Evolutionary conservation across 1,284 basidiomycete genomes (phyloP).

Genomic region (Trichosporon inkin): DNA sequence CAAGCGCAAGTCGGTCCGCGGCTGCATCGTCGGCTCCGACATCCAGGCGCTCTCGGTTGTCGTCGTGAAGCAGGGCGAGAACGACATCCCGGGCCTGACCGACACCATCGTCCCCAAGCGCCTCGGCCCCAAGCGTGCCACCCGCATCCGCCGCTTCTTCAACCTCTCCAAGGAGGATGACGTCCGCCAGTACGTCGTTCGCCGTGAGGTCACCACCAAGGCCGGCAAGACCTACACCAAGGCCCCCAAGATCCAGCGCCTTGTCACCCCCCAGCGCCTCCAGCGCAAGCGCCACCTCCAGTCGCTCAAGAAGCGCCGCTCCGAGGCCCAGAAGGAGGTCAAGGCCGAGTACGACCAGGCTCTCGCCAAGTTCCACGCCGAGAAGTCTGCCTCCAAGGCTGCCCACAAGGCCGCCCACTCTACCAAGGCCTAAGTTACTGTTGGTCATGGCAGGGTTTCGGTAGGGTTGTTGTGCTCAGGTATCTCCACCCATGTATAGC

Average conservation of each 20-base stretch:
- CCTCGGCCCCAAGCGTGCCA: constrained; percentile 74
- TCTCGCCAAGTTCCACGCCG: constrained; percentile 82
- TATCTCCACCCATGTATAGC: constrained; percentile 9
- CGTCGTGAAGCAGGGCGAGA: constrained; percentile 95
- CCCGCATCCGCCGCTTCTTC: constrained; percentile 96
- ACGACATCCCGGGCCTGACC: constrained; percentile 87
- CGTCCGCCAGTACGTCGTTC: constrained; percentile 92
- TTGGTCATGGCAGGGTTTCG: constrained; percentile 7
- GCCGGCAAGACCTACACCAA: constrained; percentile 98
- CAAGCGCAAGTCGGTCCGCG: constrained; percentile 97
- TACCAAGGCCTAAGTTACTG: constrained; percentile 4
- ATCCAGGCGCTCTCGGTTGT: constrained; percentile 92
- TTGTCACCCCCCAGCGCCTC: constrained; percentile 90
- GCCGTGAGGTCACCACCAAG: constrained; percentile 85
- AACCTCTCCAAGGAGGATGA: constrained; percentile 98
- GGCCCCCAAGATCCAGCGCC: constrained; percentile 69
- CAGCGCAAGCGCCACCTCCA: constrained; percentile 93
- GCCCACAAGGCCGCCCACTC: constrained; percentile 51
- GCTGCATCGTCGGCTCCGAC: constrained; percentile 95
- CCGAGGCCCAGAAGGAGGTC: constrained; percentile 90
- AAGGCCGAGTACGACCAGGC: constrained; percentile 87
- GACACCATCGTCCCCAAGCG: constrained; percentile 91
- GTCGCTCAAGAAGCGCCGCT: constrained; percentile 81
- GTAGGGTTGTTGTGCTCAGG: constrained; percentile 9
- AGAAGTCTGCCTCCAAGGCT: constrained; percentile 76